Conservation (phyloP, 805 yeast genomes). For the Monosporozyma aerobia region DNA sequence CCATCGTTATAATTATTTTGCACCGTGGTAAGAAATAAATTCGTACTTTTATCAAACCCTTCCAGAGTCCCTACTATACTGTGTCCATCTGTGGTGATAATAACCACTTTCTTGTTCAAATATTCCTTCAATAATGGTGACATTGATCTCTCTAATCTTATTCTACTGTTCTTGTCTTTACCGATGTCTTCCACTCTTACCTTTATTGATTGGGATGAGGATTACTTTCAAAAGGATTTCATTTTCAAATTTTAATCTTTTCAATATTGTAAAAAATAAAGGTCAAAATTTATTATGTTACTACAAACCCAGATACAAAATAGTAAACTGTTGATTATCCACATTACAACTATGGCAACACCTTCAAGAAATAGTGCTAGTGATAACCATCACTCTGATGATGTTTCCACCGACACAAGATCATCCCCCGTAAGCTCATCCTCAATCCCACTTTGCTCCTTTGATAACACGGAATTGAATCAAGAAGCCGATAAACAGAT, state of each 20-base stretch:
- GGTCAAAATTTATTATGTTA: not conserved
- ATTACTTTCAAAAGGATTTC: not conserved
- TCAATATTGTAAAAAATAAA: not conserved
- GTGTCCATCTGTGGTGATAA: slow-evolving; percentile 50
- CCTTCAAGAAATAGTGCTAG: not conserved
- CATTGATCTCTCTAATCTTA: slow-evolving; percentile 11
- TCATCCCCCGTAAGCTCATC: not conserved
- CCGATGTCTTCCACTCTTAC: not conserved
- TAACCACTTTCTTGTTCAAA: slow-evolving; percentile 39
- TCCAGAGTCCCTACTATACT: slow-evolving; percentile 39
- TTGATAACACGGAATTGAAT: slow-evolving; percentile 5
- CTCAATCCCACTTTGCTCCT: not conserved
- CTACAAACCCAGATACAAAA: too few species aligned
- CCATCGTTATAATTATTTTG: slow-evolving; percentile 37
- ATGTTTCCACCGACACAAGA: not conserved
- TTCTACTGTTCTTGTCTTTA: not conserved
- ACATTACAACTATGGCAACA: not conserved
- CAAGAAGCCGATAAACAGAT: slow-evolving; percentile 29
- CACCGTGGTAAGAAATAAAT: slow-evolving; percentile 45
- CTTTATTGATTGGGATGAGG: not conserved
- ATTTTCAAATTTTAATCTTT: not conserved
- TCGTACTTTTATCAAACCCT: slow-evolving; percentile 61
- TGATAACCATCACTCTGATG: not conserved
- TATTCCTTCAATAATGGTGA: slow-evolving; percentile 27
- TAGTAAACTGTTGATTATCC: too few species aligned